phyloP scores from a whole-genome alignment of 2,329 filamentous ascomycete species.

The Cercospora citrullina region DNA sequence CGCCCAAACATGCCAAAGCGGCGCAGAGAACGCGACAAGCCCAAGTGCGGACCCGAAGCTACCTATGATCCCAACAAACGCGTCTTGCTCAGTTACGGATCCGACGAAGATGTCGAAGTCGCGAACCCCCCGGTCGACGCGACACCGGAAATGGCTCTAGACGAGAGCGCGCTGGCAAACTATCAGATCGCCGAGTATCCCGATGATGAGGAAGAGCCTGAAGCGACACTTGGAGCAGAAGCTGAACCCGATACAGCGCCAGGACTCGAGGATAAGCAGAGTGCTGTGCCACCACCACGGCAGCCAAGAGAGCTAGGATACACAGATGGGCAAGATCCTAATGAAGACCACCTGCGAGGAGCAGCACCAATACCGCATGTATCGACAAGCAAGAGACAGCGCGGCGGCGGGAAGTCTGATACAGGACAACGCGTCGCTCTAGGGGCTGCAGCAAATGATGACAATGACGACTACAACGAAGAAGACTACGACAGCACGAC shows the following conservation, averaged over 20 bases:
- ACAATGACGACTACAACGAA: conserved; percentile 27
- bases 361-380: not conserved
- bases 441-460: conserved; percentile 29
- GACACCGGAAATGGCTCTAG: not conserved
- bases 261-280: not conserved
- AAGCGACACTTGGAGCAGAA: conserved; percentile 9
- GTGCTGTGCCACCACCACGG: not conserved
- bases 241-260: not conserved
- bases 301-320: not conserved
- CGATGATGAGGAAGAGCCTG: conserved; percentile 17
- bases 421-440: conserved; percentile 34
- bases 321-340: not conserved
- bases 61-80: conserved; percentile 38
- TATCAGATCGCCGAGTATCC: conserved; percentile 25
- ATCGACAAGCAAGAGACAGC: not conserved
- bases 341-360: not conserved
- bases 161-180: conserved; percentile 18
- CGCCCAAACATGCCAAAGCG: conserved; percentile 29
- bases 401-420: not conserved
- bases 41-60: conserved; percentile 34
- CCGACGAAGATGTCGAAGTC: conserved; percentile 27
- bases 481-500: conserved; percentile 30
- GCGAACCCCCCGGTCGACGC: not conserved
- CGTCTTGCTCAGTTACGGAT: conserved; percentile 37
- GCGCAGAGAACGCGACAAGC: conserved; percentile 37